Base-by-base conservation (phyloP, 257 asterid species). In the Parsonsia alboflavescens region DNA sequence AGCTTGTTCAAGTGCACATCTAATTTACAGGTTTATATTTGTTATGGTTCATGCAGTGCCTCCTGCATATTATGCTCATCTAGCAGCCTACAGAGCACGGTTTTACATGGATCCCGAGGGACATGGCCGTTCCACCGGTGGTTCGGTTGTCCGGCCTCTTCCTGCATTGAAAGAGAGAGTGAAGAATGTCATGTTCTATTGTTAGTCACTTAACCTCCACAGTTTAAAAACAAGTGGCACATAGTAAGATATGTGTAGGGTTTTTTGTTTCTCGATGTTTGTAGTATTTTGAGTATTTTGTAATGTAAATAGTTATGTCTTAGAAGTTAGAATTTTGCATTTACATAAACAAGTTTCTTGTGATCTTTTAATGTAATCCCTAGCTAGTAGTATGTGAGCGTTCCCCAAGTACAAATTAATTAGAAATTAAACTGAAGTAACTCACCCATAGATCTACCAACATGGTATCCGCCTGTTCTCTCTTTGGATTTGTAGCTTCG, bases 21-120 rank as follows among this genome's bases (percentile, higher is more conserved):
- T 0, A 16, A 49, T 56, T 22, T 9, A 33, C 57, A 13, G 5
- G 45, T 70, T 16, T 28, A 1, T 26, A 8, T 42, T 0, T 24
- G 4, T 42, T 13, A 36, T 50, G 46, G 46, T 77, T 33, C 48
- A 7, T 75, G 81, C 84, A 80, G 84, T 80, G n/a, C 84, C 84
- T 58, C 81, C 84, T 39, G 84, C 84, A 67, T 80, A 80, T 73
- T 80, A 80, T 46, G 84, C 84, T 17, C 84, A 80, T 68, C 53
- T 80, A 24, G 84, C 84, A 49, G 84, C 84, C 41, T 80, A 66
- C 70, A 58, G 84, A 52, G 84, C 81, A 0, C 57, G 81, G 22
- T 80, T 76, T 64, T 80, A 80, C 76, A 73, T 76, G 78, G 84
- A 80, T 58, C 77, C 81, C 12, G 83, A 80, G 15, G 65, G 33